Conservation (phyloP, 306 rosid genomes). For the Prosopis cineraria region DNA sequence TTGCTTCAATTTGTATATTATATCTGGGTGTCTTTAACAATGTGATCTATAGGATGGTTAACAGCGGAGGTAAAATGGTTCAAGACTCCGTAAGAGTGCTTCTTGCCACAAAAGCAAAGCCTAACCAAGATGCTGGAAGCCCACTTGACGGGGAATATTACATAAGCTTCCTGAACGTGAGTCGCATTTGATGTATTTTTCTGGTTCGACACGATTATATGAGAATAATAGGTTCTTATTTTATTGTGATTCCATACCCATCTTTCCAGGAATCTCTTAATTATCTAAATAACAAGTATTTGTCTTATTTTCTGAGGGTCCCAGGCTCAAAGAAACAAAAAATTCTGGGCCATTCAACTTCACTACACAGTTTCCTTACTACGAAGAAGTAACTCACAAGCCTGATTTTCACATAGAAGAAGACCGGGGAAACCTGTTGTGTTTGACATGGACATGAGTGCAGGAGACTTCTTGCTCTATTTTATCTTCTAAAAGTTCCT, state of each 20-base stretch:
- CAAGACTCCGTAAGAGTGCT: slow-evolving; percentile 72
- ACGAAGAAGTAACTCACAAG: slow-evolving; percentile 55
- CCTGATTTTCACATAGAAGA: slow-evolving; percentile 58
- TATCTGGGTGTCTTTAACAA: slow-evolving; percentile 24
- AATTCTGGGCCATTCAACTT: slow-evolving; percentile 76
- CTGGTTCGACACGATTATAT: not conserved
- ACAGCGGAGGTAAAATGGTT: slow-evolving; percentile 64
- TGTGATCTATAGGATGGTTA: slow-evolving; percentile 79
- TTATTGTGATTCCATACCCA: not conserved
- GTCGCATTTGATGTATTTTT: slow-evolving; percentile 18
- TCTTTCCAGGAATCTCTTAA: not conserved
- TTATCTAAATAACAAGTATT: not conserved
- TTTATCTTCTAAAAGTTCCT: slow-evolving; percentile 85
- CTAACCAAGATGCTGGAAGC: slow-evolving; percentile 52
- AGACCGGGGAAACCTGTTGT: slow-evolving; percentile 73
- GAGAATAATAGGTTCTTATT: not conserved
- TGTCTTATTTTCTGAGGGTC: slow-evolving; percentile 2
- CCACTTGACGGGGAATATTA: slow-evolving; percentile 72
- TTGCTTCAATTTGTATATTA: not conserved
- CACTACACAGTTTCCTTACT: slow-evolving; percentile 72
- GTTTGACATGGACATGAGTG: slow-evolving; percentile 98
- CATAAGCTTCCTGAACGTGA: slow-evolving; percentile 70
- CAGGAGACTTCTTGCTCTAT: slow-evolving; percentile 87
- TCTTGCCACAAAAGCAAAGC: slow-evolving; percentile 85
- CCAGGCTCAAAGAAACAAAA: slow-evolving; percentile 40